Conservation (phyloP, 805 yeast species). For the Debaryomyces castellii region DNA sequence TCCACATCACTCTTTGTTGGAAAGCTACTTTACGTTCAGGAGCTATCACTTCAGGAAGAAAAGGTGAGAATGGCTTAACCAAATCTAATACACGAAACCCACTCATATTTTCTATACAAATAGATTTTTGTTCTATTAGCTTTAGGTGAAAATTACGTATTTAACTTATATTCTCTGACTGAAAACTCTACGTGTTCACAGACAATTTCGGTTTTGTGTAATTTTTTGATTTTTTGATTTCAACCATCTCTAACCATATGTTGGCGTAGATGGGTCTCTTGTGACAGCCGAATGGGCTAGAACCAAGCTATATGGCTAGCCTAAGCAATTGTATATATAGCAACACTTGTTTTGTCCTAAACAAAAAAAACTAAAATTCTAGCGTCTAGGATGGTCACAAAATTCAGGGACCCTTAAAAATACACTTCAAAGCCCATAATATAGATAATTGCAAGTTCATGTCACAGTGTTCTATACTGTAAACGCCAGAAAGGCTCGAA, state of each 20-base stretch:
- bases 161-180: slow-evolving; percentile 1
- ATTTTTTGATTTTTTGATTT: not conserved
- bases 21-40: slow-evolving; percentile 89
- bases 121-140: not conserved
- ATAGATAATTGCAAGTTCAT: too few species aligned
- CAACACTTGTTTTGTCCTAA: too few species aligned
- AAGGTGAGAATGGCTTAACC: slow-evolving; percentile 85
- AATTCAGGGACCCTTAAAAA: too few species aligned
- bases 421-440: too few species aligned
- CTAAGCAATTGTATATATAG: too few species aligned
- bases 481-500: too few species aligned
- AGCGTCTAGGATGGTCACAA: too few species aligned
- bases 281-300: too few species aligned
- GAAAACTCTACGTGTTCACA: slow-evolving; percentile 9
- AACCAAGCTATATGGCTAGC: too few species aligned
- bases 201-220: slow-evolving; percentile 5
- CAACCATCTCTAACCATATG: not conserved
- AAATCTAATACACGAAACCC: slow-evolving; percentile 73
- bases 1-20: slow-evolving; percentile 89
- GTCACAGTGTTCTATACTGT: too few species aligned
- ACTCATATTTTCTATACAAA: slow-evolving; percentile 7
- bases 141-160: not conserved
- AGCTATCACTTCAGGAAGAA: slow-evolving; percentile 85
- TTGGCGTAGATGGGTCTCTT: too few species aligned
- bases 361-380: too few species aligned